A percentile compares a stretch with the other conserved stretches of the same genome.
phyloP scores from a whole-genome alignment of 2,329 filamentous ascomycete species.

The Colletotrichum cereale region DNA sequence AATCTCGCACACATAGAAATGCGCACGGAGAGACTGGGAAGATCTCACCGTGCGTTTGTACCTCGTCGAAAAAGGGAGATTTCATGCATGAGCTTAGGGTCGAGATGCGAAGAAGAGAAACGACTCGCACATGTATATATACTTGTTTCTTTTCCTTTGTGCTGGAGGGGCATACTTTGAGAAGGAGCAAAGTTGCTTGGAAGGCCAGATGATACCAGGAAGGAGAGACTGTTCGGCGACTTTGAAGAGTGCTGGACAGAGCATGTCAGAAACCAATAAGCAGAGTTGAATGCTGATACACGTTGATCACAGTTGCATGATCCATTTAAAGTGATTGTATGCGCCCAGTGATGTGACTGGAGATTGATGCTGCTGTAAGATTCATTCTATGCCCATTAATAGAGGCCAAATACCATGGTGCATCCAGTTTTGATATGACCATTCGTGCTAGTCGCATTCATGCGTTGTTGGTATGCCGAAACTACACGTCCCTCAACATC shows the following conservation, averaged over 20 bases:
- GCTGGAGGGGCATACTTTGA: slow-evolving; percentile 34
- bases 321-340: background rate
- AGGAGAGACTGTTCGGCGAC: slow-evolving; percentile 29
- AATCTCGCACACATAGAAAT: slow-evolving; percentile 39
- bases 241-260: slow-evolving; percentile 9
- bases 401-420: background rate
- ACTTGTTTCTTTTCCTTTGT: slow-evolving; percentile 40
- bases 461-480: background rate
- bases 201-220: slow-evolving; percentile 42
- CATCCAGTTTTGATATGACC: background rate
- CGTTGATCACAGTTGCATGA: background rate
- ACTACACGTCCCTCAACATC: background rate
- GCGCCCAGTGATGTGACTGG: background rate
- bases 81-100: slow-evolving; percentile 39
- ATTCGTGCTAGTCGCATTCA: background rate
- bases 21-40: slow-evolving; percentile 32
- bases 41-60: slow-evolving; percentile 30
- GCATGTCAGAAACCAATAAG: slow-evolving; percentile 24
- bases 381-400: background rate
- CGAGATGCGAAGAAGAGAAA: slow-evolving; percentile 39
- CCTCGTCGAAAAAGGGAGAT: slow-evolving; percentile 31
- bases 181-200: slow-evolving; percentile 25
- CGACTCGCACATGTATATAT: slow-evolving; percentile 42
- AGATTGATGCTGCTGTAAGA: background rate
- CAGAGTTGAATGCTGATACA: slow-evolving; percentile 36